Evolutionary conservation across 2,329 filamentous ascomycete genomes (phyloP), one percentile per base, ranked within the genome.

Genomic region (Colletotrichum godetiae): DNA sequence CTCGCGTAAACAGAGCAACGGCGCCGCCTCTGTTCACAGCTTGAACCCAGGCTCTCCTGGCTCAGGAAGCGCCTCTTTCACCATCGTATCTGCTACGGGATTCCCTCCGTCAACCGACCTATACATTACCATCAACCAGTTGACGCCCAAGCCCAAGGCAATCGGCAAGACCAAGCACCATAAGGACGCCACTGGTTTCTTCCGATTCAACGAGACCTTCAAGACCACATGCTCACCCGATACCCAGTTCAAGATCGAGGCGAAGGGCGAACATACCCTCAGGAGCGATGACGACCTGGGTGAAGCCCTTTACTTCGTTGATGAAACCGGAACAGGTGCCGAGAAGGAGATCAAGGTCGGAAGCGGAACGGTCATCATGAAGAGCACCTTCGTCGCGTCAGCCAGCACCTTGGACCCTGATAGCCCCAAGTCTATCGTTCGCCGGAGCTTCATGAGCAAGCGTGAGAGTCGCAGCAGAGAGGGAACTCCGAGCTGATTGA

Each of bases 91-190:
- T 4, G 95, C 95, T 0, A 87, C 90, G 3, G 95, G 93, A 37
- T 99, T 92, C 82, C 93, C 95, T 19, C 84, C 92, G 1, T 90
- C 90, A 6, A 88, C 94, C 6, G 94, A 97, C 79, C 85, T 98
- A n/a, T 95, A 94, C 78, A 90, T 97, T 60, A 84, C 90, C 71
- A 85, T 98, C 76, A 92, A 91, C 68, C 91, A 94, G 76, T 80
- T 94, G 42, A 86, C 87, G 4, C 84, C 91, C 59, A 95, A 93
- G 83, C 89, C 86, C 62, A 98, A 97, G 85, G 90, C 93, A 58
- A 86, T 99, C 58, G 92, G 95, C 84, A 98, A 98, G 87, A 98
- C 95, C 27, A 97, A 98, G 81, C 93, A 97, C 76, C 90, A 94
- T 85, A 98, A 98, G 82, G 89, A 92, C 0, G 84, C 89, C 3